Percentiles rank a stretch among this genome's conserved stretches.
phyloP scores from a whole-genome alignment of 257 asterid genomes.

The Paraleonurus japonicus region DNA sequence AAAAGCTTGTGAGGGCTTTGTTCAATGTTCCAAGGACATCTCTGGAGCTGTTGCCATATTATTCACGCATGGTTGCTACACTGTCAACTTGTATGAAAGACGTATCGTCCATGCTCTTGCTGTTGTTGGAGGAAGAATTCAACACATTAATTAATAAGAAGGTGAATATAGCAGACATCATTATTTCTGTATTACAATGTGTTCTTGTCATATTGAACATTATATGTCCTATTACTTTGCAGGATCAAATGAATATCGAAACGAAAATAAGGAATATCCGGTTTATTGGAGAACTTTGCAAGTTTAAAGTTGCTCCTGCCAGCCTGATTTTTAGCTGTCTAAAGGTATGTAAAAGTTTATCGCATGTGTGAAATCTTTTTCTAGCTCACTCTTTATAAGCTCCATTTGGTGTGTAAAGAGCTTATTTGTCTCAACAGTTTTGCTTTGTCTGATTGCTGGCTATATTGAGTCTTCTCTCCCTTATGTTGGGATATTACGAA shows the following conservation, averaged over 20 bases:
- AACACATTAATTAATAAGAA: conserved; percentile 85
- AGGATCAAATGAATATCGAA: conserved; percentile 99
- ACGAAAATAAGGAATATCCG: conserved; percentile 94
- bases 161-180: conserved; percentile 44
- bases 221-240: conserved; percentile 33
- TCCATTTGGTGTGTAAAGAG: conserved; percentile 5
- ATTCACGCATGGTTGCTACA: conserved; percentile 97
- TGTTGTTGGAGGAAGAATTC: conserved; percentile 94
- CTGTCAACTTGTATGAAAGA: conserved; percentile 96
- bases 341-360: conserved; percentile 56
- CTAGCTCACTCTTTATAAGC: not conserved
- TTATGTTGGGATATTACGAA: not conserved
- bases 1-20: conserved; percentile 93
- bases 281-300: conserved; percentile 98
- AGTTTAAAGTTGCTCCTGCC: conserved; percentile 87
- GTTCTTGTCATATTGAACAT: conserved; percentile 8
- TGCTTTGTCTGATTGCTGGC: conserved; percentile 19
- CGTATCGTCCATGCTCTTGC: conserved; percentile 85
- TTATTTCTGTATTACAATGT: conserved; percentile 17
- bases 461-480: conserved; percentile 23
- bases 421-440: conserved; percentile 8
- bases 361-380: not conserved
- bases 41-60: conserved; percentile 89
- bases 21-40: conserved; percentile 98
- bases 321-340: conserved; percentile 88